Conservation (phyloP, 129 eudicot genomes). For the Tagetes erecta region DNA sequence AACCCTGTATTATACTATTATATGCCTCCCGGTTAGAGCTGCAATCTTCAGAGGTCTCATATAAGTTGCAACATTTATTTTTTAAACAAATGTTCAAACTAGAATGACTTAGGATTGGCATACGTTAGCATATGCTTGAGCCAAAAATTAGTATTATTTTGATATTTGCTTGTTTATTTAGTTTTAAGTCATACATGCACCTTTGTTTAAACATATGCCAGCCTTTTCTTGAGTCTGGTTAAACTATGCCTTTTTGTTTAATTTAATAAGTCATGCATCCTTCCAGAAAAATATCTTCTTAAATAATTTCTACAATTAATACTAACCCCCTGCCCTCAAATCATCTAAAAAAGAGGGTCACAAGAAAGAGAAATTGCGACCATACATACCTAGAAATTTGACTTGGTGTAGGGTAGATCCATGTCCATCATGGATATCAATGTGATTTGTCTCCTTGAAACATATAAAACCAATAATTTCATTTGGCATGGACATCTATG, state of each 20-base stretch:
- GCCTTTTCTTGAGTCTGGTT: constrained; percentile 10
- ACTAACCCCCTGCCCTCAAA: constrained; percentile 17
- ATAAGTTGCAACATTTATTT: background rate
- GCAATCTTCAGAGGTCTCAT: background rate
- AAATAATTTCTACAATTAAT: background rate
- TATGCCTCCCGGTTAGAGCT: background rate
- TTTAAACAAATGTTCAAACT: background rate
- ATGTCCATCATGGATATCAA: constrained; percentile 25
- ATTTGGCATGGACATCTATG: background rate
- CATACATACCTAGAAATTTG: background rate
- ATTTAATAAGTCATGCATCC: background rate
- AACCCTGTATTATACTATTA: background rate
- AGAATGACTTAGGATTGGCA: background rate
- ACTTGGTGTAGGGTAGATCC: constrained; percentile 14
- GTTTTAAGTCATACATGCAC: background rate
- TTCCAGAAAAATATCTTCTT: background rate
- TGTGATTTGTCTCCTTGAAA: constrained; percentile 24
- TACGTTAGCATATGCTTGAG: background rate
- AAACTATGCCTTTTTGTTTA: background rate
- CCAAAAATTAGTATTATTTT: background rate
- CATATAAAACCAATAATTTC: constrained; percentile 1
- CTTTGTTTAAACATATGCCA: background rate
- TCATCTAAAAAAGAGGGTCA: background rate
- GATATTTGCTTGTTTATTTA: background rate
- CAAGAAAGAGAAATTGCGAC: background rate